These are phyloP conservation scores for Phytophthora multivora DNA, from an alignment of 352 stramenopile genomes.

Conservation along the genomic window DNA sequence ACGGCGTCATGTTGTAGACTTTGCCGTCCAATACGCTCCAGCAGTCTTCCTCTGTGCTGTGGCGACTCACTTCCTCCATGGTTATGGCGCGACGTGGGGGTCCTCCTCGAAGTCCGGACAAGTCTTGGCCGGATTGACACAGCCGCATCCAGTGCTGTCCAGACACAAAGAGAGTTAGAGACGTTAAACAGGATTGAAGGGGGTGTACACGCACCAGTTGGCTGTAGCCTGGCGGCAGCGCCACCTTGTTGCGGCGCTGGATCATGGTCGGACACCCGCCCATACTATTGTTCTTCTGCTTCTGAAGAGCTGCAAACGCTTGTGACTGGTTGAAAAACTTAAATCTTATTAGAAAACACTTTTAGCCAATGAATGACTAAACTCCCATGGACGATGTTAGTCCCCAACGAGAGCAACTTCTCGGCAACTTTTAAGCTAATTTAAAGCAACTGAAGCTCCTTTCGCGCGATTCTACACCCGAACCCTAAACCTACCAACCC, in stretches of 20 bases:
- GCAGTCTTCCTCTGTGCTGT: conserved; percentile 91
- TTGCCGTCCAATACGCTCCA: conserved; percentile 94
- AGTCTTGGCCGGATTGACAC: conserved; percentile 79
- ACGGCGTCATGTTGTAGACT: conserved; percentile 97
- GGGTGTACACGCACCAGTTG: conserved; percentile 64
- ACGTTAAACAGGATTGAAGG: neutral
- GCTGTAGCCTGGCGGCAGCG: conserved; percentile 90
- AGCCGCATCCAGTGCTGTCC: conserved; percentile 93
- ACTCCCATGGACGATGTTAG: no score
- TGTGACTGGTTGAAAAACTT: conserved; percentile 1
- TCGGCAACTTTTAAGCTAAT: no score
- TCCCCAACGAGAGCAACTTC: no score
- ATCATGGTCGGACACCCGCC: conserved; percentile 64
- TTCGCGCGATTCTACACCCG: no score
- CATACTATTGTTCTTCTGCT: conserved; percentile 14
- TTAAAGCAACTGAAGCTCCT: no score
- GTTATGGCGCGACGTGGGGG: conserved; percentile 68
- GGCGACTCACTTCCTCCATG: conserved; percentile 84
- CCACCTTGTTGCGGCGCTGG: conserved; percentile 79
- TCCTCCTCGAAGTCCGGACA: conserved; percentile 75
- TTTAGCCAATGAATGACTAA: neutral
- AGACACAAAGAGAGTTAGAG: conserved; percentile 1
- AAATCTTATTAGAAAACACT: neutral
- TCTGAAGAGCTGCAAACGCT: neutral
- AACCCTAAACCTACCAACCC: no score